Percentiles rank a stretch among this genome's conserved stretches.
Conservation (phyloP, 2,329 filamentous ascomycete species). For the Hymenoscyphus fructigenus region DNA sequence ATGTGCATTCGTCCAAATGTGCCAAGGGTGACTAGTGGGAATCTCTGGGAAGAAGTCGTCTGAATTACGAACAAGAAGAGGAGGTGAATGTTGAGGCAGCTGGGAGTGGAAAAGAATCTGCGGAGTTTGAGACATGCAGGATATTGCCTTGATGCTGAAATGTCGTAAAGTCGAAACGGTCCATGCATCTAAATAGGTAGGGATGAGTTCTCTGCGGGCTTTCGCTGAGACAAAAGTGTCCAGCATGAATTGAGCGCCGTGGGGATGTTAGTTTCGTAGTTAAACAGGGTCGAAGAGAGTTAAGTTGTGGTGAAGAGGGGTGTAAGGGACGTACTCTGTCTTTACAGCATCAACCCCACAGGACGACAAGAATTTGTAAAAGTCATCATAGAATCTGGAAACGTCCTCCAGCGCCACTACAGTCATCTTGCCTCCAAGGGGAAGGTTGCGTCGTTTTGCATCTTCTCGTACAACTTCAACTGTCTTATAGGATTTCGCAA, state of each 20-base stretch:
- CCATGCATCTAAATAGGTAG: constrained; percentile 84
- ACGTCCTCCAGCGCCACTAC: constrained; percentile 76
- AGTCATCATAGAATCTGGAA: constrained; percentile 79
- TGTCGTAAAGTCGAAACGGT: constrained; percentile 72
- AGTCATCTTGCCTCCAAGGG: constrained; percentile 63
- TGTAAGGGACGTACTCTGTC: constrained; percentile 57
- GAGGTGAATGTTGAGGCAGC: constrained; percentile 71
- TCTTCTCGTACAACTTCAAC: constrained; percentile 54
- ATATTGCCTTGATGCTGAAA: constrained; percentile 76
- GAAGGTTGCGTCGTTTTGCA: constrained; percentile 46
- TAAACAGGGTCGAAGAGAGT: background rate
- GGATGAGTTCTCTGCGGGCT: constrained; percentile 69
- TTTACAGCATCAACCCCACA: constrained; percentile 85
- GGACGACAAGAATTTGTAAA: constrained; percentile 76
- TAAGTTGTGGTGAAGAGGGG: no score
- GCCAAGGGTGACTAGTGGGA: constrained; percentile 83
- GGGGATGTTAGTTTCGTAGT: constrained; percentile 9
- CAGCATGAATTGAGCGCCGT: constrained; percentile 74
- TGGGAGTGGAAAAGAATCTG: constrained; percentile 84
- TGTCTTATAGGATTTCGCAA: constrained; percentile 79
- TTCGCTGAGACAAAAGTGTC: constrained; percentile 70
- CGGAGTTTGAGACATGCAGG: constrained; percentile 92
- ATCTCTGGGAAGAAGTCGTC: constrained; percentile 90
- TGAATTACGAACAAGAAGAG: constrained; percentile 78
- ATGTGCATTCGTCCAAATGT: constrained; percentile 91